Evolutionary conservation across 768 basidiomycete genomes (phyloP).

Genomic region (Naematelia encephala): DNA sequence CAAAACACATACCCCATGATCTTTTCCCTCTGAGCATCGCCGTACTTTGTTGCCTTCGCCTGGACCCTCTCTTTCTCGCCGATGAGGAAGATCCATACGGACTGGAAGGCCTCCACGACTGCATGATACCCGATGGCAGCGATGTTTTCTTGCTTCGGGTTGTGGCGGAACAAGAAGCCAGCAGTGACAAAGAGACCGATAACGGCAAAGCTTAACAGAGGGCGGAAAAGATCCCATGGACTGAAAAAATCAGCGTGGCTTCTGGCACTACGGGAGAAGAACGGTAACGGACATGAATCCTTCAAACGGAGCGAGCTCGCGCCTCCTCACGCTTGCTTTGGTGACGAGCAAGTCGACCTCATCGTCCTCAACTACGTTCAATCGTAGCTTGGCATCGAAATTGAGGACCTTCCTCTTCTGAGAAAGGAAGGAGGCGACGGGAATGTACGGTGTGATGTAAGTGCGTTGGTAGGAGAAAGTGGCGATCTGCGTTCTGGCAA

Average conservation of each 20-base stretch:
- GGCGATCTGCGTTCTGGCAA: slow-evolving; percentile 16
- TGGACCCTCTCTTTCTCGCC: slow-evolving; percentile 14
- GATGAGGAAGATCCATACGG: slow-evolving; percentile 11
- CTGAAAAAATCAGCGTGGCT: slow-evolving; percentile 10
- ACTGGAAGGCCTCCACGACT: slow-evolving; percentile 16
- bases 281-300: slow-evolving; percentile 21
- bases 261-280: neutral
- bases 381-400: neutral
- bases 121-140: slow-evolving; percentile 3
- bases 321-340: slow-evolving; percentile 20
- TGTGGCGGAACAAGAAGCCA: slow-evolving; percentile 19
- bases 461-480: slow-evolving; percentile 17
- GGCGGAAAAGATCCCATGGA: slow-evolving; percentile 22
- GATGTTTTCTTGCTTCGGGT: slow-evolving; percentile 15
- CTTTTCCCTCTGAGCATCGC: slow-evolving; percentile 13
- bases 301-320: slow-evolving; percentile 14
- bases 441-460: slow-evolving; percentile 15
- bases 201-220: slow-evolving; percentile 13
- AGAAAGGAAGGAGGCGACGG: neutral
- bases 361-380: slow-evolving; percentile 9
- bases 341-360: slow-evolving; percentile 19
- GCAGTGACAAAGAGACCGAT: slow-evolving; percentile 19
- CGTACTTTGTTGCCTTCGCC: slow-evolving; percentile 18
- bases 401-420: slow-evolving; percentile 2
- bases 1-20: neutral